A percentile compares a stretch with the other conserved stretches of the same genome.
Conservation (phyloP, 768 basidiomycete genomes). For the Lyophyllum atratum region DNA sequence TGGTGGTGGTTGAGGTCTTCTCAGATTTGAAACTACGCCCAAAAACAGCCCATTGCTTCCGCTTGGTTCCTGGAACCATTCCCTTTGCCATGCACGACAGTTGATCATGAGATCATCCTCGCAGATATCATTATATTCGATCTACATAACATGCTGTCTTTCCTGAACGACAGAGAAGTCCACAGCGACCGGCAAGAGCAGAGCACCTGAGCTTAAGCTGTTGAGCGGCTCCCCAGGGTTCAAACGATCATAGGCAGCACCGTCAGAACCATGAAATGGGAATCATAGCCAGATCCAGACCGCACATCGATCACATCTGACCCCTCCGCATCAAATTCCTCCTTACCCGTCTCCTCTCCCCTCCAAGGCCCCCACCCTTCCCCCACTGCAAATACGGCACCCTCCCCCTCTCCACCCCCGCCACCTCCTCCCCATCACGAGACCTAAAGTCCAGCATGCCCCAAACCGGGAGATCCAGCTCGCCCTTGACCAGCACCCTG, state of each 20-base stretch:
- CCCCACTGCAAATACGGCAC: constrained; percentile 83
- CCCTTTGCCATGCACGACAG: neutral
- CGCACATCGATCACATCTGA: constrained; percentile 69
- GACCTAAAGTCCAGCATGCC: constrained; percentile 77
- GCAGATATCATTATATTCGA: neutral
- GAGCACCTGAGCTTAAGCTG: no score
- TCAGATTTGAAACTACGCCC: neutral
- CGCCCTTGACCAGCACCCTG: constrained; percentile 77
- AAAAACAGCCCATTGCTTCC: neutral
- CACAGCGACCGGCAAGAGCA: no score
- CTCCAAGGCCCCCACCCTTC: constrained; percentile 68
- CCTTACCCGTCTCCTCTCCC: constrained; percentile 70
- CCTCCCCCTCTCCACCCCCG: constrained; percentile 54
- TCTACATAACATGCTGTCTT: no score
- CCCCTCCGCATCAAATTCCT: constrained; percentile 86
- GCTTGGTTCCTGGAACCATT: neutral
- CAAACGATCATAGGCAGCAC: neutral
- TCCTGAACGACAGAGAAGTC: neutral
- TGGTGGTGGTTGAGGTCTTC: neutral
- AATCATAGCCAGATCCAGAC: neutral
- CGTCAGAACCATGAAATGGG: neutral
- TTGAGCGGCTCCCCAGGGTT: neutral
- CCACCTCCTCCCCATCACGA: constrained; percentile 37
- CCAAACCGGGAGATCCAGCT: constrained; percentile 85
- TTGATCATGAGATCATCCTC: neutral